phyloP scores from a whole-genome alignment of 2,329 filamentous ascomycete species.

The Podosphaera xanthii region DNA sequence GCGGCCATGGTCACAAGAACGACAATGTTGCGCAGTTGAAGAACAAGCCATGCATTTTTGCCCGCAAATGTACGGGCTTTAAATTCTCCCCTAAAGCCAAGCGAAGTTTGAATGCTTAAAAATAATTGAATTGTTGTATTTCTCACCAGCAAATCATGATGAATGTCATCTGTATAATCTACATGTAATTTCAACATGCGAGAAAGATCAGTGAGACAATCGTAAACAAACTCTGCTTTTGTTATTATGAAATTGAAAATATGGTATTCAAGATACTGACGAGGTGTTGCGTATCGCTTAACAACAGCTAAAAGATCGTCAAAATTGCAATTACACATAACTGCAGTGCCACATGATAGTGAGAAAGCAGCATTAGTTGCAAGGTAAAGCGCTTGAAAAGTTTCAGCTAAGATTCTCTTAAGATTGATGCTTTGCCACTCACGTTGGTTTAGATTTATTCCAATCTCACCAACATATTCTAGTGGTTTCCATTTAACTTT shows the following conservation, averaged over 20 bases:
- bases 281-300: conserved; percentile 15
- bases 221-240: conserved; percentile 31
- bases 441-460: conserved; percentile 27
- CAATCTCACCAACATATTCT: conserved; percentile 27
- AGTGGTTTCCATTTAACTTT: conserved; percentile 35
- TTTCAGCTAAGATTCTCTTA: conserved; percentile 6
- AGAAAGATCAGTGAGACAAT: conserved; percentile 44
- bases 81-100: conserved; percentile 47
- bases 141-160: conserved; percentile 47
- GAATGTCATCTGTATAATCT: conserved; percentile 59
- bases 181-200: conserved; percentile 47
- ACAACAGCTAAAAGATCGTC: conserved; percentile 53
- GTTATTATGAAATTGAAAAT: conserved; percentile 1
- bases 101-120: conserved; percentile 54
- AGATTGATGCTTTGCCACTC: conserved; percentile 7
- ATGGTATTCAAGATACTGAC: conserved; percentile 6
- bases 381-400: conserved; percentile 25
- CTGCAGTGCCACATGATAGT: conserved; percentile 25
- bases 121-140: conserved; percentile 53
- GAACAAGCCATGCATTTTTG: conserved; percentile 50
- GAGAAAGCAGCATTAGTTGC: conserved; percentile 40
- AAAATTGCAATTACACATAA: conserved; percentile 26
- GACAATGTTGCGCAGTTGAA: conserved; percentile 53
- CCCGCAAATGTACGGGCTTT: conserved; percentile 39
- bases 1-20: conserved; percentile 41